Evolutionary conservation across 768 basidiomycete genomes (phyloP).

Genomic region (Lentinus tigrinus): DNA sequence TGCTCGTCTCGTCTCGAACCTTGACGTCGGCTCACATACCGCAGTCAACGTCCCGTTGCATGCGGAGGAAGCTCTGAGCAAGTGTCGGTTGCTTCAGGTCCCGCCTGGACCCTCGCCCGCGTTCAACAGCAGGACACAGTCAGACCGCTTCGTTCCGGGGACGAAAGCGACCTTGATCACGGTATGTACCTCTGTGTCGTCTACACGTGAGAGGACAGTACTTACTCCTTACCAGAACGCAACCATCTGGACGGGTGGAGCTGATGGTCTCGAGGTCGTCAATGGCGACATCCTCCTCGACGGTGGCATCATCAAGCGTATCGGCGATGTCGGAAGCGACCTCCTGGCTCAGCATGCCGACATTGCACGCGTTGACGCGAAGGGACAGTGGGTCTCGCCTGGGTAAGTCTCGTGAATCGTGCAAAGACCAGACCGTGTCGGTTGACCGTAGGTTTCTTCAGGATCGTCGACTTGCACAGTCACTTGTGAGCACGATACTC

Average conservation of each 20-base stretch:
- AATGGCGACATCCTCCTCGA: constrained; percentile 68
- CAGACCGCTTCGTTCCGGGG: constrained; percentile 66
- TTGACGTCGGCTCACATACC: background rate
- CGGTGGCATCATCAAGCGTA: constrained; percentile 60
- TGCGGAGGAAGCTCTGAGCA: constrained; percentile 33
- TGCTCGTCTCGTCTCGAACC: background rate
- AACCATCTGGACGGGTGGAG: constrained; percentile 78
- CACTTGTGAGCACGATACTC: constrained; percentile 29
- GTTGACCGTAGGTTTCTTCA: background rate
- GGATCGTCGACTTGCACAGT: constrained; percentile 19
- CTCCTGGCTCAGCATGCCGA: constrained; percentile 26
- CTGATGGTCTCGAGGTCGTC: constrained; percentile 67
- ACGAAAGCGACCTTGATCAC: constrained; percentile 53
- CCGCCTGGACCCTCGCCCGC: constrained; percentile 43
- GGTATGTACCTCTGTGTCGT: background rate
- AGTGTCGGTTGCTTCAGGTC: constrained; percentile 42
- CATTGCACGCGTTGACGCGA: constrained; percentile 56
- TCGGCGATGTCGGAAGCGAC: constrained; percentile 44
- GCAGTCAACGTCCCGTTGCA: constrained; percentile 20
- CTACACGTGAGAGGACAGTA: too few relatives aligned
- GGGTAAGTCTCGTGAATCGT: constrained; percentile 38
- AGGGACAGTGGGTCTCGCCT: constrained; percentile 80
- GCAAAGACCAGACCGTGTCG: too few relatives aligned
- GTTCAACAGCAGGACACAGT: constrained; percentile 50
- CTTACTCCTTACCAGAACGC: constrained; percentile 44